phyloP scores from a whole-genome alignment of 2,329 filamentous ascomycete species.

The Massarina eburnea region DNA sequence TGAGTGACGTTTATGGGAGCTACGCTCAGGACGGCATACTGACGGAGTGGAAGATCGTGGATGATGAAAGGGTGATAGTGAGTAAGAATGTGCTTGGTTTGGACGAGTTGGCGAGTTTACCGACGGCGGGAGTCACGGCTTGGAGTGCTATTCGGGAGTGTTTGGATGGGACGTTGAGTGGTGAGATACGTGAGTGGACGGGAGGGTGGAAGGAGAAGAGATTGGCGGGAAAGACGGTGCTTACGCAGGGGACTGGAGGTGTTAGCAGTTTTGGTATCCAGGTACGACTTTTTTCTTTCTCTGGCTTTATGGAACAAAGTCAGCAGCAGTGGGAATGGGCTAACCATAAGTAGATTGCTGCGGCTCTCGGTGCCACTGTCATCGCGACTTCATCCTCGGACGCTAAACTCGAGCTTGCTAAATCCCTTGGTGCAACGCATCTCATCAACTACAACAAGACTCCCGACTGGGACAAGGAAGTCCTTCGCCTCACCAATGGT shows the following conservation, averaged over 20 bases:
- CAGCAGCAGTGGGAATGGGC: too few species aligned
- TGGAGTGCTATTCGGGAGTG: constrained; percentile 51
- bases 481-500: constrained; percentile 46
- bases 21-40: constrained; percentile 43
- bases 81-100: constrained; percentile 42
- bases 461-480: constrained; percentile 50
- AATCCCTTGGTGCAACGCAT: constrained; percentile 47
- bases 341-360: constrained; percentile 39
- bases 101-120: constrained; percentile 43
- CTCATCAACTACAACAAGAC: constrained; percentile 52
- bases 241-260: constrained; percentile 68
- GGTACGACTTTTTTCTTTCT: neutral
- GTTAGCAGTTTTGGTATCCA: constrained; percentile 65
- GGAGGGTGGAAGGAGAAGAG: constrained; percentile 7
- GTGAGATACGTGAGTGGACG: constrained; percentile 5
- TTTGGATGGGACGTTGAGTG: constrained; percentile 11
- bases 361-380: constrained; percentile 48
- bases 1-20: neutral
- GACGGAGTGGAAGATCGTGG: constrained; percentile 47
- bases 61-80: constrained; percentile 41
- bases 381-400: constrained; percentile 57
- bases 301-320: neutral
- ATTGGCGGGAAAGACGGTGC: constrained; percentile 43
- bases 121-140: constrained; percentile 51
- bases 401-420: constrained; percentile 46